These are phyloP conservation scores for Sporothrix protearum DNA, from an alignment of 2,329 filamentous ascomycete genomes.

Conservation along the genomic window DNA sequence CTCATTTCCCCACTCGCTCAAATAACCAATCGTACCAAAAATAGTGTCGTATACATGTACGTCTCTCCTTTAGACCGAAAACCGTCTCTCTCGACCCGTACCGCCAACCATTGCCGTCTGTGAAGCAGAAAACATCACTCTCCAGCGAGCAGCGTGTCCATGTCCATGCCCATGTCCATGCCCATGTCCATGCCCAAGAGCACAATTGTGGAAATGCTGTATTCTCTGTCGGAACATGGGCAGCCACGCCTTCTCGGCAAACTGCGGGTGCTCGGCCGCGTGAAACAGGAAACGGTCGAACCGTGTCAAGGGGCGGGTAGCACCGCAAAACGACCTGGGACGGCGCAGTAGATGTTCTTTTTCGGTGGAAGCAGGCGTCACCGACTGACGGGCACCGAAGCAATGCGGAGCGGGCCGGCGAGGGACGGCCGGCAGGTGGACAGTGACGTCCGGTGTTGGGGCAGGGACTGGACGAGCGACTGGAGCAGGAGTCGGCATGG, in stretches of 20 bases:
- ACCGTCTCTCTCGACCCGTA: background rate
- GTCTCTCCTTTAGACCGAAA: too few species aligned
- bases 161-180: background rate
- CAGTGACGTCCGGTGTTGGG: background rate
- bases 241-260: constrained; percentile 12
- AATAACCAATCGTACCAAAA: background rate
- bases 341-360: background rate
- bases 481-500: background rate
- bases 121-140: background rate
- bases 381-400: background rate
- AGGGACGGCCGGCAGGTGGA: background rate
- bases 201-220: background rate
- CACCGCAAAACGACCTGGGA: constrained; percentile 1
- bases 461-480: background rate
- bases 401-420: background rate
- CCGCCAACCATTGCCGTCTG: background rate
- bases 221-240: background rate
- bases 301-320: background rate
- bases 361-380: background rate
- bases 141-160: background rate
- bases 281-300: constrained; percentile 16
- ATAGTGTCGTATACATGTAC: too few species aligned
- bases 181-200: too few species aligned
- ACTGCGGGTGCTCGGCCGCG: constrained; percentile 9
- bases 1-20: background rate